These are phyloP conservation scores for Camellia lanceoleosa DNA, from an alignment of 148 eudicot genomes.

Conservation along the genomic window DNA sequence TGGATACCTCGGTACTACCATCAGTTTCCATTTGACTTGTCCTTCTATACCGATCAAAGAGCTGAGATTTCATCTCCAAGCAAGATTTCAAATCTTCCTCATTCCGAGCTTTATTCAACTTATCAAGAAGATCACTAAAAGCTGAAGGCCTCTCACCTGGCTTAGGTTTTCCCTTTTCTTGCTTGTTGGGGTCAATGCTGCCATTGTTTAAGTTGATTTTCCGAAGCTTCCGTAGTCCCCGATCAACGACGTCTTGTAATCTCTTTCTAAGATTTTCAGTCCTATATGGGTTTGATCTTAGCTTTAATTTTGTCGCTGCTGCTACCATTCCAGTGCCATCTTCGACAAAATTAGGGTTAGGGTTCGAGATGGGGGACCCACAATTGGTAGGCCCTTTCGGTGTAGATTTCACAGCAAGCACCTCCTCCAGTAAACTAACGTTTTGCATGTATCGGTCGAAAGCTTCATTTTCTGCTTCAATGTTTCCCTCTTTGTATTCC, in stretches of 20 bases:
- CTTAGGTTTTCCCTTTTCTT: slow-evolving; percentile 38
- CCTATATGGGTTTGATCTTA: slow-evolving; percentile 59
- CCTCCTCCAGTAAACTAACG: slow-evolving; percentile 65
- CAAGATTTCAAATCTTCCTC: slow-evolving; percentile 73
- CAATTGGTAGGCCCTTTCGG: slow-evolving; percentile 27
- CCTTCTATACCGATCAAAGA: slow-evolving; percentile 28
- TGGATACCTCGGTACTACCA: slow-evolving; percentile 11
- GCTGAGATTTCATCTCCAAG: slow-evolving; percentile 41
- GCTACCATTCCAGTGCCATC: slow-evolving; percentile 27
- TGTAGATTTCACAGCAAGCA: slow-evolving; percentile 53
- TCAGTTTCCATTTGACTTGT: slow-evolving; percentile 26
- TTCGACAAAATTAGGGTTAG: slow-evolving; percentile 25
- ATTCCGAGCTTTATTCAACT: slow-evolving; percentile 61
- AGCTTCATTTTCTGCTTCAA: slow-evolving; percentile 82
- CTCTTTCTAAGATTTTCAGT: slow-evolving; percentile 58
- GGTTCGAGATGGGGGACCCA: slow-evolving; percentile 15
- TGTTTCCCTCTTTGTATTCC: slow-evolving; percentile 67
- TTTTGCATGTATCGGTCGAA: slow-evolving; percentile 91
- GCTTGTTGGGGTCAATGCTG: slow-evolving; percentile 26
- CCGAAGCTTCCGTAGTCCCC: slow-evolving; percentile 59
- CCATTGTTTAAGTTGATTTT: slow-evolving; percentile 22
- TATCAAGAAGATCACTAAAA: slow-evolving; percentile 55
- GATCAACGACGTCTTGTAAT: slow-evolving; percentile 51
- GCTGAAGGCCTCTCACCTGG: slow-evolving; percentile 37
- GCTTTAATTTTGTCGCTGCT: slow-evolving; percentile 42